phyloP scores from a whole-genome alignment of 306 rosid species.

The Ormosia emarginata region DNA sequence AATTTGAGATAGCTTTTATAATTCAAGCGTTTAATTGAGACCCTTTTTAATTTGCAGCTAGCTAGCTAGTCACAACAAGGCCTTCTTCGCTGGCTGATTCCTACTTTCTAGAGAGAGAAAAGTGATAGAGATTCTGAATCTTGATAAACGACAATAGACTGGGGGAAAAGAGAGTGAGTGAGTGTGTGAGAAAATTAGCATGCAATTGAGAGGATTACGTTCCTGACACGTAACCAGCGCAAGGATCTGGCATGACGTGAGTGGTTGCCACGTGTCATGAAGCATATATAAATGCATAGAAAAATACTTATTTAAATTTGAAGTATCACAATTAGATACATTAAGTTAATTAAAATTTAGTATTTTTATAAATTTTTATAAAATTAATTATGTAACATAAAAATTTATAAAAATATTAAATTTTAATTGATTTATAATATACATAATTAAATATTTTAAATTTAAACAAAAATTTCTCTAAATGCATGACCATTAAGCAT shows the following conservation, averaged over 20 bases:
- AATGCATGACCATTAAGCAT: neutral
- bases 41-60: conserved; percentile 7
- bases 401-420: too few species aligned
- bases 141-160: neutral
- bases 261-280: conserved; percentile 43
- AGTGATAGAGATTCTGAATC: neutral
- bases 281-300: too few species aligned
- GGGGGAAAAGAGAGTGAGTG: neutral
- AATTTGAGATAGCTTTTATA: neutral
- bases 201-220: conserved; percentile 34
- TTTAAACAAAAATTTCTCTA: too few species aligned
- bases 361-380: too few species aligned
- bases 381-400: too few species aligned
- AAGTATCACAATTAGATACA: too few species aligned
- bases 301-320: too few species aligned
- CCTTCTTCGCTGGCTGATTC: neutral
- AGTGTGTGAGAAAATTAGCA: conserved; percentile 23
- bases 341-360: too few species aligned
- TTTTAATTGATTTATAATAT: too few species aligned
- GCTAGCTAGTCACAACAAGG: conserved; percentile 14
- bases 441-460: too few species aligned
- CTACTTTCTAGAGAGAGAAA: neutral
- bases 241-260: conserved; percentile 41
- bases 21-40: neutral
- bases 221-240: conserved; percentile 42